Conservation (phyloP, 2,329 filamentous ascomycete species). For the Aspergillus sp. region DNA sequence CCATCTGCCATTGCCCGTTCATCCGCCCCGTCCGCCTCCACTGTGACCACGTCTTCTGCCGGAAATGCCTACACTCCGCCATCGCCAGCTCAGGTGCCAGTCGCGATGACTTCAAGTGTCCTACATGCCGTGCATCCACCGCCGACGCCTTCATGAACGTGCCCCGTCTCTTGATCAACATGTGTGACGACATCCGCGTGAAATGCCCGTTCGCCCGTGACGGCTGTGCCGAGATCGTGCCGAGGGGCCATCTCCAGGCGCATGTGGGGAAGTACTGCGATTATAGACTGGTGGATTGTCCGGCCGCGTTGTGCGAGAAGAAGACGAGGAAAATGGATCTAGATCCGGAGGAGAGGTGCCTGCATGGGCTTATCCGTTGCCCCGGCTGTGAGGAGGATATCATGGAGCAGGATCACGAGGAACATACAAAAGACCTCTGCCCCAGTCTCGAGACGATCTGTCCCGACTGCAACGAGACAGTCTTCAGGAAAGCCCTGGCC, state of each 20-base stretch:
- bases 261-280: constrained; percentile 54
- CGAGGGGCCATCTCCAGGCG: constrained; percentile 48
- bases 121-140: constrained; percentile 46
- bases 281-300: constrained; percentile 46
- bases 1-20: constrained; percentile 56
- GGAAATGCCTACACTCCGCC: constrained; percentile 45
- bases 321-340: constrained; percentile 48
- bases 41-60: constrained; percentile 57
- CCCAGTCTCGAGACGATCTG: constrained; percentile 28
- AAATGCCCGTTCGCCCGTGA: constrained; percentile 47
- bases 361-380: constrained; percentile 46
- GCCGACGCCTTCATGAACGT: constrained; percentile 32
- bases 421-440: constrained; percentile 30
- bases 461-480: constrained; percentile 26
- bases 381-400: constrained; percentile 44
- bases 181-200: constrained; percentile 53
- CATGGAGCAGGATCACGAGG: constrained; percentile 46
- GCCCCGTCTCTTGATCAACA: constrained; percentile 49
- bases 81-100: constrained; percentile 29
- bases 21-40: constrained; percentile 48
- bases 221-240: constrained; percentile 46
- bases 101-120: constrained; percentile 40
- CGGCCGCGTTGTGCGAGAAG: constrained; percentile 40
- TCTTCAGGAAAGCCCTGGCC: constrained; percentile 23
- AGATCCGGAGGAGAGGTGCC: constrained; percentile 39